Percentiles rank a stretch among this genome's conserved stretches.
phyloP scores from a whole-genome alignment of 805 yeast genomes.

The Ogataea wickerhamii region DNA sequence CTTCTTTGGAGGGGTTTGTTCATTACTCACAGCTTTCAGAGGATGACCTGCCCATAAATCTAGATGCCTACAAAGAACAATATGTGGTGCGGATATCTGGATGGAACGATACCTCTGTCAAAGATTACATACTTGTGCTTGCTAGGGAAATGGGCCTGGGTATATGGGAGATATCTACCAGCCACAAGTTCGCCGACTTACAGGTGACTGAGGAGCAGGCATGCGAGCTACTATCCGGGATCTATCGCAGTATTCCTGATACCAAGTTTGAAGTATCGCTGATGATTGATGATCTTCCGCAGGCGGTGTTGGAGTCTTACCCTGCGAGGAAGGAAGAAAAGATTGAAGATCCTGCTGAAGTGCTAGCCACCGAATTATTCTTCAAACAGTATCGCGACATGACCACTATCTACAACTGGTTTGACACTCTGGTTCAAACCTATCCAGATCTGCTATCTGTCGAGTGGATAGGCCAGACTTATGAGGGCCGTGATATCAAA shows the following conservation, averaged over 20 bases:
- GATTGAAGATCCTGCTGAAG: slow-evolving; percentile 5
- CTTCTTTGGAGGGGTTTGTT: slow-evolving; percentile 7
- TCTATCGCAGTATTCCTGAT: slow-evolving; percentile 6
- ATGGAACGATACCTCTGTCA: slow-evolving; percentile 24
- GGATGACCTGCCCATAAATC: slow-evolving; percentile 37
- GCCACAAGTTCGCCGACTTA: slow-evolving; percentile 47
- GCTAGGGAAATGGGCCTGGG: slow-evolving; percentile 24
- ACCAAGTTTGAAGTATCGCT: slow-evolving; percentile 32
- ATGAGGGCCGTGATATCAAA: slow-evolving; percentile 67
- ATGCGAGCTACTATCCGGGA: slow-evolving; percentile 16
- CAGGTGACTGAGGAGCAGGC: slow-evolving; percentile 26
- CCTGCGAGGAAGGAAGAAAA: slow-evolving; percentile 30
- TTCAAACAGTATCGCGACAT: slow-evolving; percentile 68
- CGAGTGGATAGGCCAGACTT: slow-evolving; percentile 71
- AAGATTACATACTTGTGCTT: slow-evolving; percentile 21
- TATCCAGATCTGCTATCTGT: slow-evolving; percentile 62
- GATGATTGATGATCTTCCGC: slow-evolving; percentile 55
- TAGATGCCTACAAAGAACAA: slow-evolving; percentile 39
- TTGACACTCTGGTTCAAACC: slow-evolving; percentile 53
- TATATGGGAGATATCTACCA: slow-evolving; percentile 48
- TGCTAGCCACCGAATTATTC: slow-evolving; percentile 46
- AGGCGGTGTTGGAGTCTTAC: slow-evolving; percentile 51
- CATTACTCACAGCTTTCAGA: slow-evolving; percentile 33
- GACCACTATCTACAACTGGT: slow-evolving; percentile 69
- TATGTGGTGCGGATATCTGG: slow-evolving; percentile 41